Base-by-base conservation (phyloP, 1,284 basidiomycete genomes). In the Irpex sp. region DNA sequence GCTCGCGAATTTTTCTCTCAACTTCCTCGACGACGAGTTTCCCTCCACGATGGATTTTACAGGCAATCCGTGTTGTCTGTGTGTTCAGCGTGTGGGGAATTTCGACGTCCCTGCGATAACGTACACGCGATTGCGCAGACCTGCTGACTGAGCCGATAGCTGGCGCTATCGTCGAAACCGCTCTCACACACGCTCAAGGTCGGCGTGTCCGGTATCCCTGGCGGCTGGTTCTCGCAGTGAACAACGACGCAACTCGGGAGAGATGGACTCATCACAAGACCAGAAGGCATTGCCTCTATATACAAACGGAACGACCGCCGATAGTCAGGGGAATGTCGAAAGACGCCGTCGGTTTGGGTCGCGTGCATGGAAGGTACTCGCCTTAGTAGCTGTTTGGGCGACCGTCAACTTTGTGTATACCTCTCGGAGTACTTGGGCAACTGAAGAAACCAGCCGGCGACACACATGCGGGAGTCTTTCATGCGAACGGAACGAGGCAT, bases 401-500 rank as follows among this genome's bases (percentile, higher is more conserved):
- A 36, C 16, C 18, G 1, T 54, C 52, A 35, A 10, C 28, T 54
- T 54, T 6, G 21, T 54, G 3, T 54, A 54, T 18, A 35, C 2
- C 19, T 33, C 52, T 14, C 52, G 52, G 52, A 54, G 33, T 36
- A 21, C 52, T 28, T 54, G 52, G 52, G 3, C 52, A 18, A 21
- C 21, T 2, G 56, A 57, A 18, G 8, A 16, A 18, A 12, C 18
- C n/a, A 57, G 21, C 21, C 9, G 21, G 14, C 9, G 12, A 21
- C 56, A 55, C 12, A 51, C 56, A 1, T 63, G 62, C 39, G 59
- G 58, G 8, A 61, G 64, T 3, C 67, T 65, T 0, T 69, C 69
- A 12, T 63, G 62, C 4, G 63, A 67, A 6, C 74, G 76, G 28
- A 94, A 94, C 67, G 88, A 88, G 0, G 86, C 89, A 12, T 92